Evolutionary conservation across 768 basidiomycete species (phyloP).

Genomic region (Podaxis carcinomalis): DNA sequence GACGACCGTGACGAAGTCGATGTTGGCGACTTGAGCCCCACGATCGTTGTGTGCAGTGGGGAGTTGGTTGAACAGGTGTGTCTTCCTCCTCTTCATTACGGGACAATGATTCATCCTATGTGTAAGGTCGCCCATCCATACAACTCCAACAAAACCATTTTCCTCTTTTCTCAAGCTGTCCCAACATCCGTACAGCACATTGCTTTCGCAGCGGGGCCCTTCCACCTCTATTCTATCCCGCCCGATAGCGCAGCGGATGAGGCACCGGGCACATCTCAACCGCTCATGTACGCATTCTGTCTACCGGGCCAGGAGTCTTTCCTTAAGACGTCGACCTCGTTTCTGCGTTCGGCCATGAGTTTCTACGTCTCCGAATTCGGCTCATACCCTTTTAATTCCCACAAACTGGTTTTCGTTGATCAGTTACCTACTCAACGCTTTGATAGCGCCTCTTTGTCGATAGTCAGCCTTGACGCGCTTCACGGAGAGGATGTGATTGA

Average conservation of each 20-base stretch:
- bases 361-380: slow-evolving; percentile 91
- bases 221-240: slow-evolving; percentile 71
- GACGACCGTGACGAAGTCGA: slow-evolving; percentile 43
- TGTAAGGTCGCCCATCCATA: slow-evolving; percentile 86
- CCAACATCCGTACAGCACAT: slow-evolving; percentile 96
- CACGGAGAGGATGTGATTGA: slow-evolving; percentile 89
- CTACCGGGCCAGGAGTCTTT: slow-evolving; percentile 82
- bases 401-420: slow-evolving; percentile 93
- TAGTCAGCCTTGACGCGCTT: slow-evolving; percentile 76
- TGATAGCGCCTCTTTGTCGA: slow-evolving; percentile 79
- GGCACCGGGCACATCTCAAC: slow-evolving; percentile 58
- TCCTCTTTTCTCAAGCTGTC: slow-evolving; percentile 82
- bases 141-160: slow-evolving; percentile 91
- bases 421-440: slow-evolving; percentile 79
- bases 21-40: slow-evolving; percentile 58
- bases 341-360: slow-evolving; percentile 85
- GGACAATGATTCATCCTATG: background rate
- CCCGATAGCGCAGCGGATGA: slow-evolving; percentile 59
- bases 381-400: slow-evolving; percentile 93
- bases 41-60: slow-evolving; percentile 90
- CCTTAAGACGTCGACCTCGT: slow-evolving; percentile 64
- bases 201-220: slow-evolving; percentile 93
- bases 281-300: slow-evolving; percentile 87
- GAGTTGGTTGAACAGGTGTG: slow-evolving; percentile 90
- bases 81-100: slow-evolving; percentile 11